Evolutionary conservation across 768 basidiomycete genomes (phyloP), one percentile per base, ranked within the genome.

Genomic region (Psilocybe cubensis): DNA sequence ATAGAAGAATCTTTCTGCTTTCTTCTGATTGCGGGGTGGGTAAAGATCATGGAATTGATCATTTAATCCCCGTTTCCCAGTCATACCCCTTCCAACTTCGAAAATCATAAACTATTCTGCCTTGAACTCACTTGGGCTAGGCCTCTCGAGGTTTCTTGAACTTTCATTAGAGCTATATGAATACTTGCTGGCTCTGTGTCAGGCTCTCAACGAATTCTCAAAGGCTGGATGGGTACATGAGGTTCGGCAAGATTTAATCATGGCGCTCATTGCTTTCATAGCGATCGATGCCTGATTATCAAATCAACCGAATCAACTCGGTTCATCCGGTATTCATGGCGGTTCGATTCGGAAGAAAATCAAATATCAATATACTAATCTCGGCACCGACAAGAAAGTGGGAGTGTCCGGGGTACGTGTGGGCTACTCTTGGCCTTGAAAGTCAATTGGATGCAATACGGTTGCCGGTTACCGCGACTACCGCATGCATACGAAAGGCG

Each of bases 11-110:
- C 42, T 29, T 42, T 27, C 33, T 50, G 3, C 2, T 50, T 35
- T 29, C 48, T 56, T 56, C 54, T 56, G 54, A 56, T 56, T 48
- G 46, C n/a, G 33, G 29, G 53, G 53, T 54, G 54, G 47, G 35
- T 56, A 41, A 25, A 33, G 38, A 56, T 47, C 47, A 20, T 38
- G 25, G 17, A 41, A 11, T 33, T 12, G 20, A 48, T 56, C 54
- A 48, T 47, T 54, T 33, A 14, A 29, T 54, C 31, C 53, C 33
- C 27, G n/a, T n/a, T 20, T 20, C 43, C 25, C 18, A 42, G 20
- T 17, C 29, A 17, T 52, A 28, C 52, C 24, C 52, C 52, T 52
- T 52, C 25, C 2, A 52, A 42, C 41, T n/a, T n/a, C n/a, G n/a
- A 52, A 28, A 42, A 27, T 38, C 12, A 11, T 38, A 11, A 14